Percentiles rank a stretch among this genome's conserved stretches.
phyloP scores from a whole-genome alignment of 306 rosid genomes.

The Acacia crassicarpa region DNA sequence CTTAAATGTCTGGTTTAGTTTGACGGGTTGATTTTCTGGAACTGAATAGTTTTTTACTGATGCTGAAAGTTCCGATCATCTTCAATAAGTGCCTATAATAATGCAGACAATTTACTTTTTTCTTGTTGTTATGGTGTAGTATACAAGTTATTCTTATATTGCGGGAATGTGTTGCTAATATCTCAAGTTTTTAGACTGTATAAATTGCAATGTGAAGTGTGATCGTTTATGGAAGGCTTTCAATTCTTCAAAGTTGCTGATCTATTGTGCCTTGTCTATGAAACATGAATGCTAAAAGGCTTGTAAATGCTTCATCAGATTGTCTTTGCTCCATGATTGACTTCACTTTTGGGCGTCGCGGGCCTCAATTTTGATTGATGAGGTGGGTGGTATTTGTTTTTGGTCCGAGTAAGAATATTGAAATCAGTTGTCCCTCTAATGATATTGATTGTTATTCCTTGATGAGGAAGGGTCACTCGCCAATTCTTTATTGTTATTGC shows the following conservation, averaged over 20 bases:
- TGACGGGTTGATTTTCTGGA: not conserved
- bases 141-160: not conserved
- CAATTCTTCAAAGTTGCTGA: not conserved
- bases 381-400: not conserved
- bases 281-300: not conserved
- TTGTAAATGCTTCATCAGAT: not conserved
- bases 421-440: not conserved
- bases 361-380: not conserved
- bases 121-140: not conserved
- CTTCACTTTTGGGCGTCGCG: not conserved
- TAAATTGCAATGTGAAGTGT: not conserved
- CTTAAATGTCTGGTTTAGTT: not conserved
- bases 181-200: not conserved
- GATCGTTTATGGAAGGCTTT: not conserved
- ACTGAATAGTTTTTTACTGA: not conserved
- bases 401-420: not conserved
- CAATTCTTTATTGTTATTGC: not conserved
- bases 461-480: not conserved
- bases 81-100: not conserved
- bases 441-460: not conserved
- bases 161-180: not conserved
- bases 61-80: not conserved
- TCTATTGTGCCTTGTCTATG: not conserved
- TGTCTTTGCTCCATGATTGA: not conserved
- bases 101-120: not conserved